Base-by-base conservation (phyloP, 352 stramenopile species). In the Phytophthora pisi region DNA sequence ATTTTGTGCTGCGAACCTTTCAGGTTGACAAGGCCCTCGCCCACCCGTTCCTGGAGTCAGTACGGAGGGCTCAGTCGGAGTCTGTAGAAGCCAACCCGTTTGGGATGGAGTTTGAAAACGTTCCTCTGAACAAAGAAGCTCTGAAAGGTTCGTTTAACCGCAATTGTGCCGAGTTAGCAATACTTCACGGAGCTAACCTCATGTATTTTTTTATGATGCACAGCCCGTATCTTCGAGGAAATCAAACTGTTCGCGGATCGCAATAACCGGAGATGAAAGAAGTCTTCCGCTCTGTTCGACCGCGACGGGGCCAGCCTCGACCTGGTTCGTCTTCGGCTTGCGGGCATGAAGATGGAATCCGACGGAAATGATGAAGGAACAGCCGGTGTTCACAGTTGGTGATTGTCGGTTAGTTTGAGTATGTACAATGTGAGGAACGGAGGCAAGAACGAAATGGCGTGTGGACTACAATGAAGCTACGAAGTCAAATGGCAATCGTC, bases 51-150 rank as follows among this genome's bases (percentile, higher is more conserved):
- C 56, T 96, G 36, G 81, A 92, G 55, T 80, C 88, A 26, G 86
- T 96, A 61, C 84, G 89, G 43, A 81, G 84, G 54, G 55, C 69
- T 20, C 84, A 93, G 60, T 92, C 86, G 0, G 87, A 96, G 68
- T 81, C 72, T 20, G 80, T 88, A 59, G 87, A 95, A 69, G 16
- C 53, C 20, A 88, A 93, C 53, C 86, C 87, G n/a, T 92, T 96
- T 56, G 76, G 84, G 56, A 96, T 96, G 89, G 87, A 95, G 54
- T 95, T 96, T 71, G 89, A 96, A 57, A 95, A 96, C 51, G 86
- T 95, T 16, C 83, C 76, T 34, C 61, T 96, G 30, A 84, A 94
- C 70, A 94, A 94, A 70, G 86, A 91, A 7, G 75, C 85, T 26
- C 64, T 96, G n/a, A 96, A 96, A 86, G 77, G 88, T 96, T 63